Evolutionary conservation across 73 alveolate species (phyloP), one percentile per base, ranked within the genome.

Genomic region (Paramecium tetraurelia): DNA sequence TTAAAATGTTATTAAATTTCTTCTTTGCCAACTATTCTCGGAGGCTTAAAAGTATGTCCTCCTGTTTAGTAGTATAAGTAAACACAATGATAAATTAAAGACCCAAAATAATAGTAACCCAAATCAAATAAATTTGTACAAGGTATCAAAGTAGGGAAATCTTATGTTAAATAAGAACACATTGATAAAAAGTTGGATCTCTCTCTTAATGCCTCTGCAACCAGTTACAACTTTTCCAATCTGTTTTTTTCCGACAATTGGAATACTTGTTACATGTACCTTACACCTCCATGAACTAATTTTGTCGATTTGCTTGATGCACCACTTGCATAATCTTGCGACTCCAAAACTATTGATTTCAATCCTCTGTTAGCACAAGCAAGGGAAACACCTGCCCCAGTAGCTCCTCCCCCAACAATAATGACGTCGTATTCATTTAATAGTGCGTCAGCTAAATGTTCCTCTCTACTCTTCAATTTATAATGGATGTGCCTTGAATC

Each of bases 211-310:
- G 98, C 96, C 68, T 97, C 99, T 29, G 89, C 92, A 27, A 97
- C 96, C 40, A 96, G 86, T 7, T 63, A 75, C 58, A 40, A 92
- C 85, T 96, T 95, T 86, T 92, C 98, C 21, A 71, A 27, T 46
- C 95, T 92, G 85, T 95, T 93, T 16, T 95, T 96, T 31, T 92
- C 92, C n/a, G 86, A 72, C 86, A 96, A 43, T 33, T 92, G 63
- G 43, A 94, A 93, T 3, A 92, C 97, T 40, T 92, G 70, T 85
- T 97, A 95, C 36, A 97, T 85, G 92, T 97, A 97, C 85, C 99
- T 94, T 48, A 97, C 95, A 38, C 99, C 99, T 10, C 99, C 99
- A 90, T 97, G 99, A 1, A 96, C 94, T 75, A 97, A 94, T 85
- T 97, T 97, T 18, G 99, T 97, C 4, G 98, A 96, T 77, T 95